Base-by-base conservation (phyloP, 148 eudicot genomes). In the Hydrangea macrophylla region DNA sequence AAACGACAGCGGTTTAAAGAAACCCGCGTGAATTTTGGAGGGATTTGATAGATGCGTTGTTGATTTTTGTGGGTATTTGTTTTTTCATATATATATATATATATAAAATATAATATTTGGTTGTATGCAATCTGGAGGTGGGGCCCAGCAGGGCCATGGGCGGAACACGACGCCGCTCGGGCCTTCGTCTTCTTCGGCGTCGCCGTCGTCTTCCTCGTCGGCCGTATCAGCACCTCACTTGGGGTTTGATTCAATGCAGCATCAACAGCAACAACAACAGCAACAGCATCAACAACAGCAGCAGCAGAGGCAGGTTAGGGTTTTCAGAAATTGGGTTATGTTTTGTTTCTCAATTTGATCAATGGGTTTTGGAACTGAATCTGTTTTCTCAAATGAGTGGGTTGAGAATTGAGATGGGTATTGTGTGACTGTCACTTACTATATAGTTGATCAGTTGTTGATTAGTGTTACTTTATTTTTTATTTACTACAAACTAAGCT, bases 201-300 rank as follows among this genome's bases (percentile, higher is more conserved):
- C 96, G 64, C 96, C 96, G 57, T 74, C 96, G 44, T 88, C 96
- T 1, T 90, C 96, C 7, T 88, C 96, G 1, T 86, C 93, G n/a
- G 84, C 89, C 6, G 87, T 70, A 11, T 87, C 92, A 30, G 65
- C 89, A 4, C 81, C 80, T 45, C 85, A 83, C 26, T 60, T 83
- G 48, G 95, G 91, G 79, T 80, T 86, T 64, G 95, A 88, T 81
- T 72, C 82, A 76, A 81, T 76, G 69, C 90, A 88, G 69, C 90
- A 78, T 12, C 85, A 78, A 42, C 84, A 76, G 48, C 82, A 70
- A 42, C 85, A 81, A 26, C 85, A 75, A 51, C 82, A 78, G 22
- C 75, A 50, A 8, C 82, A 78, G 36, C 87, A 78, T 25, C 87
- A 84, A n/a, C 82, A 78, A 25, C 75, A 50, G 4, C 82, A 78